phyloP scores from a whole-genome alignment of 495 filamentous ascomycete species.

The Podospora pseudocomata region DNA sequence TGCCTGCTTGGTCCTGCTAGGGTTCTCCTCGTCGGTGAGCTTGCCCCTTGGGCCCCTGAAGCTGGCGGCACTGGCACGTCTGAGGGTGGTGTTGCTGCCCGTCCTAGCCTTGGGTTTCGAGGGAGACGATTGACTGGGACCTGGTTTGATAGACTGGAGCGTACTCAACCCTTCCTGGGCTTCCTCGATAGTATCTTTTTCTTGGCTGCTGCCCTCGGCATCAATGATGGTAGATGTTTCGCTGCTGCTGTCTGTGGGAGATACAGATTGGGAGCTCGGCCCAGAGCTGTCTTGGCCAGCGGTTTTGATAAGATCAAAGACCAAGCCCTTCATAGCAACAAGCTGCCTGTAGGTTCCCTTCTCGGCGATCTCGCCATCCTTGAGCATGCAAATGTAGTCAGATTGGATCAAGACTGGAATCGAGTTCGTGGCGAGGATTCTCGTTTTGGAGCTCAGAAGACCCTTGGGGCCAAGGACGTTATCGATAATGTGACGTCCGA shows the following conservation, averaged over 20 bases:
- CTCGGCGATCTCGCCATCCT: conserved; percentile 80
- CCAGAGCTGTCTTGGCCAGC: conserved; percentile 53
- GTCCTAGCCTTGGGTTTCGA: conserved; percentile 51
- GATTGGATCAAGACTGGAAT: conserved; percentile 84
- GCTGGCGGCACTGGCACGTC: conserved; percentile 86
- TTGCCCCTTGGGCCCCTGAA: conserved; percentile 84
- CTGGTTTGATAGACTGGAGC: conserved; percentile 66
- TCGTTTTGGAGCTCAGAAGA: conserved; percentile 79
- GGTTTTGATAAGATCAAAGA: conserved; percentile 79
- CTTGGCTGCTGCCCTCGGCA: conserved; percentile 35
- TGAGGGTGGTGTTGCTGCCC: conserved; percentile 69
- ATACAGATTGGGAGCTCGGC: conserved; percentile 25
- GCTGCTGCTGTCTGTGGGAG: conserved; percentile 48
- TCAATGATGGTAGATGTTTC: conserved; percentile 62
- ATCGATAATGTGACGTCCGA: conserved; percentile 91
- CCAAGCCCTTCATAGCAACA: conserved; percentile 88
- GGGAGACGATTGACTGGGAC: conserved; percentile 34
- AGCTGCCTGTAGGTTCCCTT: conserved; percentile 85
- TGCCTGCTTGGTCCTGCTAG: conserved; percentile 65
- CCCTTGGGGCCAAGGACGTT: conserved; percentile 84
- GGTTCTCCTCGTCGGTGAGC: conserved; percentile 75
- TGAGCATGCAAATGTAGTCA: conserved; percentile 78
- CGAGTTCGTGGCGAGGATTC: conserved; percentile 92
- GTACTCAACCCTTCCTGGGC: conserved; percentile 64
- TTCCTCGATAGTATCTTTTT: conserved; percentile 64